Evolutionary conservation across 805 yeast genomes (phyloP), one percentile per base, ranked within the genome.

Genomic region (Candida xiaguanensis): DNA sequence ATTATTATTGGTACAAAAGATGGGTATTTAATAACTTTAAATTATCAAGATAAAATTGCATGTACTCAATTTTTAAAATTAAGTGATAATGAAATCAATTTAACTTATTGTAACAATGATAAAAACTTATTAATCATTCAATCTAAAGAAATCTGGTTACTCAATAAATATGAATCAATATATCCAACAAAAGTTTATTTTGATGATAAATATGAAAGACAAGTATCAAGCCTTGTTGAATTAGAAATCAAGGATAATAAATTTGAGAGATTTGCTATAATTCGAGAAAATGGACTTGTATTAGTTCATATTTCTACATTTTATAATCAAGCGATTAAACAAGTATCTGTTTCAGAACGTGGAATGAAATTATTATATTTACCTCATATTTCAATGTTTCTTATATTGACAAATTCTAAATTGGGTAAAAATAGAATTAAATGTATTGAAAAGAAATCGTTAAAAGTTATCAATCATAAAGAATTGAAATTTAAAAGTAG

Each of bases 211-310:
- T 45, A 47, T 19, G 72, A 67, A 14, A 55, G 62, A 18, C 31
- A 55, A 1, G 45, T 65, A 1, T 23, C 36, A 8, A 38, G 48
- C 15, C 44, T 34, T 17, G 30, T 37, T n/a, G 40, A 33, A 15
- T 15, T 39, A 9, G 15, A 3, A n/a, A 12, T 9, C 16, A 17
- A 23, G 3, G 14, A 24, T 15, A 37, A 39, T 16, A 36, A 35
- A 19, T 31, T 13, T 11, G 16, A 24, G 16, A 15, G 15, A 26
- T 19, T 40, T n/a, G 45, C 35, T 3, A 11, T 36, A 6, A 37
- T 63, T 4, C 45, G 69, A 32, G 72, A 65, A 17, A 70, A 67
- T 37, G 74, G 74, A 1, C 36, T 68, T 8, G 50, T 56, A 6
- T 25, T 60, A 3, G 61, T 59, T 3, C 43, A 53, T 3, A 42